These are phyloP conservation scores for Aspergillus japonicus DNA, from an alignment of 2,329 filamentous ascomycete genomes.

Conservation along the genomic window DNA sequence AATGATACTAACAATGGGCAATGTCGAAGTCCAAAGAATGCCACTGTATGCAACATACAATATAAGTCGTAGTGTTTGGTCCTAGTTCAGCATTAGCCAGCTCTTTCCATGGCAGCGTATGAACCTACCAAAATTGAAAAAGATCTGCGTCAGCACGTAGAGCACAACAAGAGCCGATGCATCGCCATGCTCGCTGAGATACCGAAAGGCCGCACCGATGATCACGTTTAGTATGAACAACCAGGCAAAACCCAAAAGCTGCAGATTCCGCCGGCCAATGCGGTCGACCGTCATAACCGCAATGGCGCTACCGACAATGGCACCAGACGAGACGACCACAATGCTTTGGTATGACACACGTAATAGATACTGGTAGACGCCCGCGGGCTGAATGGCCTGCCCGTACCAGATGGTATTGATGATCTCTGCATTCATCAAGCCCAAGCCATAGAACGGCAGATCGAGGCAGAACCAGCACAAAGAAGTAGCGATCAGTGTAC, in stretches of 20 bases:
- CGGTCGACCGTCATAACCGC: constrained; percentile 32
- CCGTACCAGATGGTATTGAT: constrained; percentile 25
- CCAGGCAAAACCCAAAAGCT: constrained; percentile 37
- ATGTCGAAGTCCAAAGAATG: too few species aligned
- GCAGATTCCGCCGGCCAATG: constrained; percentile 34
- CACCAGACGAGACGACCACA: constrained; percentile 33
- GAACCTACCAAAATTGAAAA: constrained; percentile 41
- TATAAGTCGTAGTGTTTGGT: constrained; percentile 30
- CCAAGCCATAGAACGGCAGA: constrained; percentile 52
- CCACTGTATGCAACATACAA: constrained; percentile 19
- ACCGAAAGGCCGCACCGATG: constrained; percentile 13
- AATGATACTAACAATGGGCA: too few species aligned
- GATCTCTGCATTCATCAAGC: constrained; percentile 35
- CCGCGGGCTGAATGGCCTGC: constrained; percentile 23
- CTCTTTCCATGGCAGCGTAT: neutral
- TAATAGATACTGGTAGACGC: constrained; percentile 23
- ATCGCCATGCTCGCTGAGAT: neutral
- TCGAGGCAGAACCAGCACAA: constrained; percentile 53
- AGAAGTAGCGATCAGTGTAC: constrained; percentile 38
- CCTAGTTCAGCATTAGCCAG: constrained; percentile 1
- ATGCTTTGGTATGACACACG: constrained; percentile 25
- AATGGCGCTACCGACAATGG: constrained; percentile 34
- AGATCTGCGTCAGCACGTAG: constrained; percentile 41
- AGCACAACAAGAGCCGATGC: constrained; percentile 31
- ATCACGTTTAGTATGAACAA: constrained; percentile 27